Conservation (phyloP, 768 basidiomycete species). For the Kwoniella sp. region DNA sequence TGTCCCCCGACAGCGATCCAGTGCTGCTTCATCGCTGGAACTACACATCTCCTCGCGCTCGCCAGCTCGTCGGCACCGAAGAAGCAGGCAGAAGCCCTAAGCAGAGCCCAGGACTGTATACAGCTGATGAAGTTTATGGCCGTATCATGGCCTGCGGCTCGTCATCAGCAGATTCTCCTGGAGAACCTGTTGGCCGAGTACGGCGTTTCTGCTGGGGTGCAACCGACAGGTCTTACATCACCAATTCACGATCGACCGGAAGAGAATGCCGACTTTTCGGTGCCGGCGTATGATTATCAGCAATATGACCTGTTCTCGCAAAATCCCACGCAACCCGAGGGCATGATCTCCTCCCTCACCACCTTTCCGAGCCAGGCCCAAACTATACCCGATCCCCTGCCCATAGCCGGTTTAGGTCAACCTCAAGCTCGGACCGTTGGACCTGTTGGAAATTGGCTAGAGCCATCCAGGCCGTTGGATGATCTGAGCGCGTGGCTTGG, state of each 20-base stretch:
- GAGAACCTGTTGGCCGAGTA: constrained; percentile 32
- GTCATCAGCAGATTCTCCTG: constrained; percentile 28
- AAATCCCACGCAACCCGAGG: background rate
- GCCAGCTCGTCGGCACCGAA: constrained; percentile 31
- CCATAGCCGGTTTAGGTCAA: background rate
- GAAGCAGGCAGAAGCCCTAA: constrained; percentile 30
- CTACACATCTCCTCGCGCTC: constrained; percentile 36
- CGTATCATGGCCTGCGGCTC: constrained; percentile 32
- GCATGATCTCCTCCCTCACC: background rate
- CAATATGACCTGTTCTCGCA: background rate
- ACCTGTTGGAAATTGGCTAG: background rate
- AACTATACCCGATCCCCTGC: background rate
- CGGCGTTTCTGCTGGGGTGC: constrained; percentile 16
- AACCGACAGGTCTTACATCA: background rate
- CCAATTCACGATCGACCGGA: background rate
- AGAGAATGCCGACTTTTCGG: background rate
- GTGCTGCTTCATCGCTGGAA: constrained; percentile 43
- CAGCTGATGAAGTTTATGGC: constrained; percentile 37
- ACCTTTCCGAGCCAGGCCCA: background rate
- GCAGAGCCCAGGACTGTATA: constrained; percentile 33
- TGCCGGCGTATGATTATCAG: background rate
- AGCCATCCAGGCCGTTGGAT: background rate
- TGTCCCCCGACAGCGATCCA: constrained; percentile 33
- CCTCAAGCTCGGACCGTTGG: background rate
- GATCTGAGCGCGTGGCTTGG: background rate